Conservation (phyloP, 768 basidiomycete genomes). For the Russula vinacea region DNA sequence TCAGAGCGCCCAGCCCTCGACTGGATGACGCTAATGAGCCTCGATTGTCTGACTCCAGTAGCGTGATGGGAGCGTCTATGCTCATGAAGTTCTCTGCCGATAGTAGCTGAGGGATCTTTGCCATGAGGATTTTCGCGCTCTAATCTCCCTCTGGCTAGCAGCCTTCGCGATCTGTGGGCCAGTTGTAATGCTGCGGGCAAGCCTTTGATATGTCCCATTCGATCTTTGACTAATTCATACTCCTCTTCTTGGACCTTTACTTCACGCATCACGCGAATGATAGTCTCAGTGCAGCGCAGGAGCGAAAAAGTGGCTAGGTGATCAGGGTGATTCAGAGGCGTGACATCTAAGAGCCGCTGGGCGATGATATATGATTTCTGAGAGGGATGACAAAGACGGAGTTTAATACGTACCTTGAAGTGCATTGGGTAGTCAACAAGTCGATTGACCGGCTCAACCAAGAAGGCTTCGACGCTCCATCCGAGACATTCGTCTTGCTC, state of each 20-base stretch:
- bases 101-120: not conserved
- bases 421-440: slow-evolving; percentile 66
- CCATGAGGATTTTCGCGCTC: slow-evolving; percentile 43
- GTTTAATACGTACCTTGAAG: slow-evolving; percentile 58
- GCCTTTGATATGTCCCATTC: slow-evolving; percentile 58
- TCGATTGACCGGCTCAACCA: slow-evolving; percentile 74
- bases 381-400: not conserved
- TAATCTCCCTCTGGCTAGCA: slow-evolving; percentile 66
- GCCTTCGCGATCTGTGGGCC: slow-evolving; percentile 66
- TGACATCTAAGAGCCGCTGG: slow-evolving; percentile 67
- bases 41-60: slow-evolving; percentile 25
- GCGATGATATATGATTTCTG: slow-evolving; percentile 19
- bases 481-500: slow-evolving; percentile 50
- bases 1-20: slow-evolving; percentile 24
- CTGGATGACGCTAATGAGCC: slow-evolving; percentile 23
- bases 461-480: slow-evolving; percentile 62
- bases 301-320: slow-evolving; percentile 65
- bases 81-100: not conserved
- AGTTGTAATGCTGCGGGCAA: slow-evolving; percentile 53
- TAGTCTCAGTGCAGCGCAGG: slow-evolving; percentile 62
- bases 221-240: slow-evolving; percentile 66
- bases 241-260: slow-evolving; percentile 86
- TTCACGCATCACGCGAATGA: slow-evolving; percentile 76
- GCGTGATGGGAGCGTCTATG: not conserved
- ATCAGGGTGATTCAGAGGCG: slow-evolving; percentile 67